These are phyloP conservation scores for Dendrothele bispora DNA, from an alignment of 768 basidiomycete species.

Conservation along the genomic window DNA sequence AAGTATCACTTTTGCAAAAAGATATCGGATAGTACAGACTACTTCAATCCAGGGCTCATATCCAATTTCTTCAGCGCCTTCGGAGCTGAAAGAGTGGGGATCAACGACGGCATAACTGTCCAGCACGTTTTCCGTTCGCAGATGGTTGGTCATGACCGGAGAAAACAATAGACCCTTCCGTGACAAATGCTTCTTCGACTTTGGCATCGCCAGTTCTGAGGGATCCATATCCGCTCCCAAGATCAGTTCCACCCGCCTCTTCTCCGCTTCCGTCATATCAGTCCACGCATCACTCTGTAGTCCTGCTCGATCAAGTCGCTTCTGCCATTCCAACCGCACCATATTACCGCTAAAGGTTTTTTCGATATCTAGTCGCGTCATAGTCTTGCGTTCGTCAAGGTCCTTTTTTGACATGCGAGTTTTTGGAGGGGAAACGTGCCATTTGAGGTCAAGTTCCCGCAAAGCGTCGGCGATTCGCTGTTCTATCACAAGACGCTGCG, in stretches of 20 bases:
- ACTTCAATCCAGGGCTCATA: slow-evolving; percentile 22
- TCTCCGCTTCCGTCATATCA: slow-evolving; percentile 38
- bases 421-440: slow-evolving; percentile 2
- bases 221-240: slow-evolving; percentile 39
- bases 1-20: too few relatives aligned
- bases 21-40: slow-evolving; percentile 17
- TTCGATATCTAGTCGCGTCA: slow-evolving; percentile 26
- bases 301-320: slow-evolving; percentile 28
- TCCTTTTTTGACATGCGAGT: slow-evolving; percentile 6
- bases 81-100: slow-evolving; percentile 30
- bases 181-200: too few relatives aligned
- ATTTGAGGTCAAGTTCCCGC: slow-evolving; percentile 3
- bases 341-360: slow-evolving; percentile 29
- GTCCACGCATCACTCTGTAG: slow-evolving; percentile 46
- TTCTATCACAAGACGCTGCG: slow-evolving; percentile 2
- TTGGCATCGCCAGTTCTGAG: slow-evolving; percentile 20
- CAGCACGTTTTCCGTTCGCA: slow-evolving; percentile 31
- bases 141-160: slow-evolving; percentile 1
- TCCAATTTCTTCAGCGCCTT: slow-evolving; percentile 33
- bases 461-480: neutral
- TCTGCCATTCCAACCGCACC: slow-evolving; percentile 43
- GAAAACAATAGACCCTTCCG: too few relatives aligned
- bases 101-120: slow-evolving; percentile 44
- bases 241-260: slow-evolving; percentile 29
- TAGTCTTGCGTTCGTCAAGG: slow-evolving; percentile 29